Evolutionary conservation across 164 flowering plant species (phyloP), one percentile per base, ranked within the genome.

Genomic region (Taxillus chinensis): DNA sequence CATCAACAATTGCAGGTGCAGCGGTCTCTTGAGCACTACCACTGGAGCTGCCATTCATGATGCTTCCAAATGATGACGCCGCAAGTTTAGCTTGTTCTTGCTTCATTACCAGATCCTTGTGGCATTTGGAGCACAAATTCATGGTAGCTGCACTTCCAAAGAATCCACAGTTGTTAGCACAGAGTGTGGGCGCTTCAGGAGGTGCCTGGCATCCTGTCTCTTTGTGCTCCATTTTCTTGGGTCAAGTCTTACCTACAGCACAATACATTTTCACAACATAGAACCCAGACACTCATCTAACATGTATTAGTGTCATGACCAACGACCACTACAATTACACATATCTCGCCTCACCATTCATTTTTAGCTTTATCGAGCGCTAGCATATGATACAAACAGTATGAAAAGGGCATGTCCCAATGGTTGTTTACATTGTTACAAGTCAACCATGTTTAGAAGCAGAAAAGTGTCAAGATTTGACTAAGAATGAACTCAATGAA

Each of bases 71-170:
- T 11, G 80, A 71, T 16, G 80, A 53, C 13, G 69, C 76, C 3
- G 74, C 79, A 59, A 75, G 67, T 53, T 73, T 73, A 27, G 75
- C 70, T 15, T 73, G 77, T 40, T 78, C 69, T 55, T 73, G 73
- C 57, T 75, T 73, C 63, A 78, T 15, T 8, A 66, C 55, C 59
- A 64, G 39, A 45, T 77, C 83, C 54, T 62, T 70, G 75, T 73
- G 67, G 73, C 82, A 79, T 50, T 76, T 79, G 68, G 82, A 79
- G 39, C 82, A 76, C 68, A 79, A 60, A 53, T 79, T 74, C 75
- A 67, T 71, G 41, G 82, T 79, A 15, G 73, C 77, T 8, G 69
- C 75, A 60, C 71, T 73, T 13, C 77, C 82, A 14, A 72, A 75
- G 55, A 78, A 57, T 37, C 59, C 59, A 14, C 59, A 57, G 59